Base-by-base conservation (phyloP, 2,329 filamentous ascomycete genomes). In the Hymenoscyphus fraxineus region DNA sequence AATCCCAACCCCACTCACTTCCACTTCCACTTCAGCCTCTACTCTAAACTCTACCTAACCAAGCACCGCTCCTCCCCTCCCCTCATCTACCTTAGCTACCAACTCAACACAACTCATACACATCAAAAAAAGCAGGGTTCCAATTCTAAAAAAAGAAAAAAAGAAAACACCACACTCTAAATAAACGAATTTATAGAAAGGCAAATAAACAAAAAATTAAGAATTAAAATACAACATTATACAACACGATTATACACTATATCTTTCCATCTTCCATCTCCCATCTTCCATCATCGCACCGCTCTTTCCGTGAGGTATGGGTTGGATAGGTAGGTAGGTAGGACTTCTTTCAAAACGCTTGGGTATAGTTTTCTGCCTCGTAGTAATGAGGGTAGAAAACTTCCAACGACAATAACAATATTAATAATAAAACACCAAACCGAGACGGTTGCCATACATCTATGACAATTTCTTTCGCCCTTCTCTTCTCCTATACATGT, bases 141-240 rank as follows among this genome's bases (percentile, higher is more conserved):
- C n/a, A n/a, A n/a, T n/a, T 27, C 27, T 27, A 27, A 27, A 27
- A 27, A 3, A 47, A 47, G 6, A n/a, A 7, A 7, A 3, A 47
- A 47, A 2, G 9, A 7, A 7, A 6, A 47, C 41, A 19, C 5
- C 41, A 16, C 16, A 3, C 12, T 15, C 41, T 47, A 6, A 9
- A n/a, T n/a, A 7, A 47, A 47, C 41, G 19, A 9, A n/a, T n/a
- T n/a, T n/a, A 16, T 9, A 16, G 19, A 51, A 22, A 19, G 6
- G n/a, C n/a, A 2, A n/a, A n/a, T n/a, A n/a, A n/a, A n/a, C n/a
- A 19, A 51, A 27, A 1, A 54, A 27, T 22, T 54, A 13, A 54
- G 22, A 54, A 54, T 54, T 54, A 54, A 54, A 27, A 54, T 54
- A 54, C 47, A 54, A 54, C 47, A 54, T 54, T 54, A 54, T 54